These are phyloP conservation scores for Alternaria sp. DNA, from an alignment of 2,329 filamentous ascomycete species.

Conservation along the genomic window DNA sequence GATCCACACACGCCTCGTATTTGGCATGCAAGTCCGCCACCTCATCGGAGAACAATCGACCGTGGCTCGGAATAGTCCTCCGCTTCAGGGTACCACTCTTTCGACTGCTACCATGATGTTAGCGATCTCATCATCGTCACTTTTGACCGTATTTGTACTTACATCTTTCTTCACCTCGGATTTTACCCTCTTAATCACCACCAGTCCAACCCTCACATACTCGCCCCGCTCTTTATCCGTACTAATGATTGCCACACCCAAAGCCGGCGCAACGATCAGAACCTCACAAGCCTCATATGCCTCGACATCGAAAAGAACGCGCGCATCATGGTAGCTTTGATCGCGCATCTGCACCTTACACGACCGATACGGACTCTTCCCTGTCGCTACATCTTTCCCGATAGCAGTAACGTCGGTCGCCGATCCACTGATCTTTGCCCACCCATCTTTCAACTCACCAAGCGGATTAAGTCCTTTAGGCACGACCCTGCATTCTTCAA, in stretches of 20 bases:
- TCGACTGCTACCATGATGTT: not conserved
- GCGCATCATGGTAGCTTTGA: not conserved
- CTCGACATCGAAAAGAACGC: constrained; percentile 9
- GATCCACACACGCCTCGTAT: not conserved
- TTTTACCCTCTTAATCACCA: not conserved
- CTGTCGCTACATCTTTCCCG: not conserved
- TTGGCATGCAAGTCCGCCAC: not conserved
- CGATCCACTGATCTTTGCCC: constrained; percentile 3
- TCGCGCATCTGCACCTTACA: not conserved
- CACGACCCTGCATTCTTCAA: constrained; percentile 1
- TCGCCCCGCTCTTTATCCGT: not conserved
- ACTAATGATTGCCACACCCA: not conserved
- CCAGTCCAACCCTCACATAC: constrained; percentile 20
- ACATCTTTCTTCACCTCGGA: not conserved
- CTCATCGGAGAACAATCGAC: not conserved
- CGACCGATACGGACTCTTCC: not conserved
- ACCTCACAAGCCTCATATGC: not conserved
- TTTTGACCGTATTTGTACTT: not conserved
- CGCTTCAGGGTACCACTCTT: not conserved
- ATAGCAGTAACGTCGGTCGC: not conserved
- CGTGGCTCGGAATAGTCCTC: not conserved
- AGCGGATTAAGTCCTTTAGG: constrained; percentile 11
- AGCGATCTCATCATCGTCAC: not conserved
- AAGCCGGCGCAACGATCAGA: constrained; percentile 8
- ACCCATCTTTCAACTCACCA: constrained; percentile 13